Evolutionary conservation across 306 rosid species (phyloP).

Genomic region (Begonia fuchsioides): DNA sequence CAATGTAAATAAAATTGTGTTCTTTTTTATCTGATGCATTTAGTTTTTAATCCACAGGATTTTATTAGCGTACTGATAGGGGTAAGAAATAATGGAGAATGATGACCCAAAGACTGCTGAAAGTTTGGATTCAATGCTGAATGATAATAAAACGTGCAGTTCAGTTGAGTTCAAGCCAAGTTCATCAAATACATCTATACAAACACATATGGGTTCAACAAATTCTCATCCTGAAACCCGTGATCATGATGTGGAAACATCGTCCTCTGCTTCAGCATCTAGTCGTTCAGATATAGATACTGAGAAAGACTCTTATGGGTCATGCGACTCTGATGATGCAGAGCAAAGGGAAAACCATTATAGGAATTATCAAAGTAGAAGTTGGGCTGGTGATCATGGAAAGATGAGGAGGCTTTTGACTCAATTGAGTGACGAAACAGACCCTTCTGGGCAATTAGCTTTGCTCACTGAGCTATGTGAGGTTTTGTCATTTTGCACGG

Average conservation of each 20-base stretch:
- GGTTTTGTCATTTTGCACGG: slow-evolving; percentile 75
- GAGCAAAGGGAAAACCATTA: slow-evolving; percentile 54
- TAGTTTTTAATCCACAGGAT: slow-evolving; percentile 11
- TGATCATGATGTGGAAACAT: slow-evolving; percentile 86
- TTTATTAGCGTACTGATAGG: slow-evolving; percentile 15
- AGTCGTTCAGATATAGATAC: slow-evolving; percentile 74
- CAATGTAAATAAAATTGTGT: background rate
- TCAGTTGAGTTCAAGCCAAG: slow-evolving; percentile 79
- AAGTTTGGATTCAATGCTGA: slow-evolving; percentile 66
- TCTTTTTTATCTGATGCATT: slow-evolving; percentile 3
- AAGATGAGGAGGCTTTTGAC: slow-evolving; percentile 56
- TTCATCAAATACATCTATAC: slow-evolving; percentile 58
- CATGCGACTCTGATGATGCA: slow-evolving; percentile 88
- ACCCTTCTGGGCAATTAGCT: slow-evolving; percentile 51
- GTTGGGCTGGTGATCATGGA: slow-evolving; percentile 68
- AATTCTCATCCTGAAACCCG: slow-evolving; percentile 32
- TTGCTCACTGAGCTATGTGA: slow-evolving; percentile 80
- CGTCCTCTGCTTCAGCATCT: slow-evolving; percentile 77
- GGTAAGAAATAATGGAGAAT: slow-evolving; percentile 48
- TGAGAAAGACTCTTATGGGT: slow-evolving; percentile 79
- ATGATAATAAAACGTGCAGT: slow-evolving; percentile 83
- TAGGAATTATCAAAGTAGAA: slow-evolving; percentile 50
- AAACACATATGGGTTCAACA: slow-evolving; percentile 33
- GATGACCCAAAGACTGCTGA: slow-evolving; percentile 86
- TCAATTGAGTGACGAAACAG: slow-evolving; percentile 49